Conservation (phyloP, 768 basidiomycete genomes). For the Symmetrospora coprosmae region DNA sequence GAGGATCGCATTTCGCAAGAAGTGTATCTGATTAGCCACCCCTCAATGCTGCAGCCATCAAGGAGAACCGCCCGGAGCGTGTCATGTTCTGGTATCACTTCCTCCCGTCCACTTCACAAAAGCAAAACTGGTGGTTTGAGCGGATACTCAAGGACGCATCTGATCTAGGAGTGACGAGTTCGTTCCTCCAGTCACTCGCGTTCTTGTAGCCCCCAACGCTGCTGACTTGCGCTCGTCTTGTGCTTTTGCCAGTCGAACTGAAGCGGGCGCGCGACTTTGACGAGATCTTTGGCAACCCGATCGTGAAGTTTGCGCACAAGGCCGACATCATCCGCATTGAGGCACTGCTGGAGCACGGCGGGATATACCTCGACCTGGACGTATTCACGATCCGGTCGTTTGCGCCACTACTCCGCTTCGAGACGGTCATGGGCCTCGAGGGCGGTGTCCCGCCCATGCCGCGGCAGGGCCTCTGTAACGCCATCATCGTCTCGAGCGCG, state of each 20-base stretch:
- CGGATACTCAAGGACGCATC: not conserved
- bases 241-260: not conserved
- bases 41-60: constrained; percentile 1
- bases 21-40: not conserved
- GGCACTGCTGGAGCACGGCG: constrained; percentile 28
- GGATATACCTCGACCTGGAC: constrained; percentile 28
- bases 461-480: constrained; percentile 30
- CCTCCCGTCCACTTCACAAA: not conserved
- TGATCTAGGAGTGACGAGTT: not conserved
- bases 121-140: constrained; percentile 13
- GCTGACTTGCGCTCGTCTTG: not conserved
- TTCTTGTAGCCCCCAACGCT: not conserved
- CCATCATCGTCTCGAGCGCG: constrained; percentile 26
- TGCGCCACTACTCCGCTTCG: constrained; percentile 24
- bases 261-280: constrained; percentile 24
- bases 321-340: constrained; percentile 30
- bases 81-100: constrained; percentile 17
- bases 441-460: constrained; percentile 22
- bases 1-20: not conserved
- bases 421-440: constrained; percentile 29
- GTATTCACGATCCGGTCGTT: constrained; percentile 25
- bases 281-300: constrained; percentile 21
- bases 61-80: not conserved
- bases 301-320: constrained; percentile 32
- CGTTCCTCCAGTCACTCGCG: not conserved